phyloP scores from a whole-genome alignment of 2,329 filamentous ascomycete genomes.

The Fusarium hostae region DNA sequence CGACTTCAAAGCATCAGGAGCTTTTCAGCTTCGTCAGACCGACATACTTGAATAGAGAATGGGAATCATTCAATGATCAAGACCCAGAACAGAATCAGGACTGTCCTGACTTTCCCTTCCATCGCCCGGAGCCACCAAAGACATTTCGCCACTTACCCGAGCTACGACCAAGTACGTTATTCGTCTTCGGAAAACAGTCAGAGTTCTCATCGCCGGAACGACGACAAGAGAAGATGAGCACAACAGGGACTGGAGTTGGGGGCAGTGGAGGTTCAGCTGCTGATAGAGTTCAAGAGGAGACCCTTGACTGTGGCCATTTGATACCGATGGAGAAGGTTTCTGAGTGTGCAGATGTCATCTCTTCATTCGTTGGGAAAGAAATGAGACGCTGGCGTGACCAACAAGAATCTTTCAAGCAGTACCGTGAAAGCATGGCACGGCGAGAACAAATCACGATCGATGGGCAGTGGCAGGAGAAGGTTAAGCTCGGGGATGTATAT shows the following conservation, averaged over 20 bases:
- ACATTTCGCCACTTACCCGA: constrained; percentile 1
- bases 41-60: neutral
- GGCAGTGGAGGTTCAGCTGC: neutral
- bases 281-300: neutral
- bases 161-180: neutral
- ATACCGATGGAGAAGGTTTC: constrained; percentile 3
- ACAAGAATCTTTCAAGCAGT: neutral
- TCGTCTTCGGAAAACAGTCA: neutral
- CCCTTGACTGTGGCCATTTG: constrained; percentile 1
- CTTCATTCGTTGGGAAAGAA: neutral
- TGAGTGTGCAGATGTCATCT: neutral
- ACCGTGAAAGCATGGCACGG: neutral
- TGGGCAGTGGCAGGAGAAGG: neutral
- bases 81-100: neutral
- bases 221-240: neutral
- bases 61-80: neutral
- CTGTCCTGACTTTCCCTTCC: neutral
- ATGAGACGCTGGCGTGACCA: neutral
- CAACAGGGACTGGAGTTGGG: neutral
- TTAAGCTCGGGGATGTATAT: neutral
- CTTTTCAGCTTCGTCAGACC: neutral
- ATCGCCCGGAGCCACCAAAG: neutral
- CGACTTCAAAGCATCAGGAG: neutral
- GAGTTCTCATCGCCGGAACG: neutral
- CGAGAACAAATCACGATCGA: neutral